Base-by-base conservation (phyloP, 2,329 filamentous ascomycete species). In the Trichoderma pleuroti region DNA sequence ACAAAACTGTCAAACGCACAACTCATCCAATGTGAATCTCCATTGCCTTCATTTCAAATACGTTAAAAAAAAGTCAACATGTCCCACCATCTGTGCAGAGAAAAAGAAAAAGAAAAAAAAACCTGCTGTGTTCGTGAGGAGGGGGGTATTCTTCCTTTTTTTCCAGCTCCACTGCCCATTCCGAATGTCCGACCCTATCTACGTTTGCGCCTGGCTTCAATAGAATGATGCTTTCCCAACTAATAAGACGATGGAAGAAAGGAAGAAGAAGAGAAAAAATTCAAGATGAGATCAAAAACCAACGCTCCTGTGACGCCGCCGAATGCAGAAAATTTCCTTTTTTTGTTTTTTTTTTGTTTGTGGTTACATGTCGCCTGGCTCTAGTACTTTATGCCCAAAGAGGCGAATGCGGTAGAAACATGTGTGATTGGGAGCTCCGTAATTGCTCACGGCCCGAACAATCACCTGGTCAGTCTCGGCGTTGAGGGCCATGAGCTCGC, bases 351-450 rank as follows among this genome's bases (percentile, higher is more conserved):
- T 26, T 14, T 10, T 34, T 30, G 5, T 18, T 24, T 21, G 8
- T 16, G n/a, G 8, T 36, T 24, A 24, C n/a, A 30, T n/a, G 4
- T 56, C 3, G 34, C 16, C 46, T 14, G 14, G 36, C 85, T 78
- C 65, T 24, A n/a, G 8, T 36, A 70, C 46, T 62, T 73, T 75
- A 21, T 68, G 18, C 84, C 90, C 81, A 76, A 87, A 90, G 57
- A 92, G 71, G 70, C 85, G 81, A n/a, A 90, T 78, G 1, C 89
- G 82, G 79, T 92, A 92, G 75, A 92, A 86, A 76, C 90, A 92
- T 4, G 89, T 91, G 76, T 90, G 88, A 60, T 87, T 80, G 30
- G 76, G 77, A 11, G 83, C 81, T 16, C 89, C 89, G 75, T 89
- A 86, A 76, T 92, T 92, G 75, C 81, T 86, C 69, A 84, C 78